A percentile compares a stretch with the other conserved stretches of the same genome.
Evolutionary conservation across 2,329 filamentous ascomycete genomes (phyloP).

Genomic region (Lasiodiplodia citricola): DNA sequence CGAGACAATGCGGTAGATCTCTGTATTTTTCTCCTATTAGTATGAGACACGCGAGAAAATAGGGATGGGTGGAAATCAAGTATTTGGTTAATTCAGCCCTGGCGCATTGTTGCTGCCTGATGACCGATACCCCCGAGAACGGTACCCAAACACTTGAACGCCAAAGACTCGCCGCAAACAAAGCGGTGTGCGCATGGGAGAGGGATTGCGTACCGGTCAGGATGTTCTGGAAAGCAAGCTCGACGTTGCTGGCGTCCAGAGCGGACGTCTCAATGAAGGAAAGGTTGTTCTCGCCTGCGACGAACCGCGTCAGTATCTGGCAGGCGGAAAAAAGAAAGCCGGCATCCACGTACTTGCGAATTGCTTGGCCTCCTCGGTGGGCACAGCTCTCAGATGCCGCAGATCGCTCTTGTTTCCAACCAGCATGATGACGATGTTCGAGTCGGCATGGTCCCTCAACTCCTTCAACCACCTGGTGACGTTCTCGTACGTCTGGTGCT

Average conservation of each 20-base stretch:
- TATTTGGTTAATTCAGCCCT: neutral
- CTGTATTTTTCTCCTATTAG: constrained; percentile 53
- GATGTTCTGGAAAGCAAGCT: constrained; percentile 99
- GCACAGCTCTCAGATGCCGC: constrained; percentile 94
- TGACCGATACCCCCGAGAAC: neutral
- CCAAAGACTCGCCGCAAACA: neutral
- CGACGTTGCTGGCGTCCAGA: constrained; percentile 97
- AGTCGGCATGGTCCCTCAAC: constrained; percentile 95
- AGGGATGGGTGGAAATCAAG: neutral
- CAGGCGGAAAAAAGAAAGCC: neutral
- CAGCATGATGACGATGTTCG: constrained; percentile 99
- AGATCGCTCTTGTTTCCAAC: constrained; percentile 99
- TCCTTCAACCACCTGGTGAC: constrained; percentile 99
- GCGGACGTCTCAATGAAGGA: constrained; percentile 99
- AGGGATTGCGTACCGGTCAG: constrained; percentile 75
- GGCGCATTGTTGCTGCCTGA: constrained; percentile 1
- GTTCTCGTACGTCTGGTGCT: constrained; percentile 99
- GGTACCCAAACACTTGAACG: neutral
- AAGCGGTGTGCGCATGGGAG: neutral
- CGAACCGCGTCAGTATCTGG: constrained; percentile 8
- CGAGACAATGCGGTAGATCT: constrained; percentile 99
- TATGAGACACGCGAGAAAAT: neutral
- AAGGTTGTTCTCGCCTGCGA: constrained; percentile 88
- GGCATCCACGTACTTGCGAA: constrained; percentile 79
- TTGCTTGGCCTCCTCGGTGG: constrained; percentile 95